Base-by-base conservation (phyloP, 352 stramenopile genomes). In the Pythium guiyangense region DNA sequence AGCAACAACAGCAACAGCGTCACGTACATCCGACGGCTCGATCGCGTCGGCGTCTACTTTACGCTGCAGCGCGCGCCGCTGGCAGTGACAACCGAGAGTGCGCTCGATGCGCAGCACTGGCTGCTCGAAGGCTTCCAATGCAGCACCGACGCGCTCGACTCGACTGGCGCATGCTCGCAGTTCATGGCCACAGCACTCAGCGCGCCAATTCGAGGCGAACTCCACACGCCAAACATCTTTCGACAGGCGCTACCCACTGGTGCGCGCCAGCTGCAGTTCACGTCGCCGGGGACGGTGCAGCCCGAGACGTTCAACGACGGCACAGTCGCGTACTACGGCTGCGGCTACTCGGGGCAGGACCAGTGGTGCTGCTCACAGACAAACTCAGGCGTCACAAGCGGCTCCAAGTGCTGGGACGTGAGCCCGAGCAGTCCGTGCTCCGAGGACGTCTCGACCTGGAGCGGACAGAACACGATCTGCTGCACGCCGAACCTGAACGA, bases 401-500 rank as follows among this genome's bases (percentile, higher is more conserved):
- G 55, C 1, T 34, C 69, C 5, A 62, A 53, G 4, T 86, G 76
- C 71, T 86, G 76, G 76, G 64, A 59, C 26, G 22, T 77, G 11
- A 60, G 53, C 2, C 62, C 54, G 12, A 22, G 27, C 35, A 8
- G 6, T 25, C 12, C 40, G 31, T 82, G 71, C 54, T 60, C 40
- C 6, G 64, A 84, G 29, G 56, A 73, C 4, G 73, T 62, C 25
- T 60, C 50, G 26, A 25, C 42, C 2, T 84, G 73, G 73, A 71
- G 64, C 55, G 59, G 67, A 14, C 65, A 83, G 50, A 84, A 84
- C 66, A 35, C 76, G 18, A 79, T 86, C 59, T 86, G 76, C 46
- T 86, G 76, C 49, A 63, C 66, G 9, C 44, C 39, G 2, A 69
- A 54, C 14, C 50, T 68, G 18, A 59, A 49, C 18, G 57, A 71